Evolutionary conservation across 495 filamentous ascomycete genomes (phyloP).

Genomic region (Xylaria acuta): DNA sequence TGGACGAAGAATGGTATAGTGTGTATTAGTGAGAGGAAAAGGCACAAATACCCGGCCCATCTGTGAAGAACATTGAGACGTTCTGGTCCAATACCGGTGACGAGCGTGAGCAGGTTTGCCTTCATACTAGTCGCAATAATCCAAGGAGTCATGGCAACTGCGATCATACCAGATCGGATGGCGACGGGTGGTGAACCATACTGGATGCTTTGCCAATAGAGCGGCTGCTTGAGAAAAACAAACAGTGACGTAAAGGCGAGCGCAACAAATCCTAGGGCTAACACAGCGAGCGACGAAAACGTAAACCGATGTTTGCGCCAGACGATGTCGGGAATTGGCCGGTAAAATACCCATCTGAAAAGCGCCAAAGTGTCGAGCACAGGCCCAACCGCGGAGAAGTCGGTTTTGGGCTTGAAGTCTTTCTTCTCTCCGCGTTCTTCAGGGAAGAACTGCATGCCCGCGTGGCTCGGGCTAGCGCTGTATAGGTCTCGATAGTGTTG

Average conservation of each 20-base stretch:
- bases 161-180: conserved; percentile 90
- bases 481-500: conserved; percentile 61
- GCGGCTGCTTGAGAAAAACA: conserved; percentile 80
- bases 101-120: conserved; percentile 80
- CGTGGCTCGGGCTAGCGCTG: conserved; percentile 63
- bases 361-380: conserved; percentile 78
- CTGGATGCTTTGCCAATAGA: conserved; percentile 81
- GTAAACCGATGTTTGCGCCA: conserved; percentile 68
- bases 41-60: conserved; percentile 87
- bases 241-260: conserved; percentile 78
- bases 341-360: conserved; percentile 85
- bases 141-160: conserved; percentile 93
- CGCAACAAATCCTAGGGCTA: conserved; percentile 67
- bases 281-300: conserved; percentile 77
- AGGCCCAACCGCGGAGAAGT: conserved; percentile 70
- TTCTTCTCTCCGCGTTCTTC: conserved; percentile 59
- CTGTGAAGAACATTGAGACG: conserved; percentile 91
- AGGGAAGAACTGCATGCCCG: conserved; percentile 76
- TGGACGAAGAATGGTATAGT: conserved; percentile 89
- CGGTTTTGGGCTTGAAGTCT: conserved; percentile 65
- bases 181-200: conserved; percentile 90
- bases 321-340: conserved; percentile 72
- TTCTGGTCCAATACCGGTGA: conserved; percentile 93
- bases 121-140: conserved; percentile 90
- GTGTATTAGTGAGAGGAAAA: conserved; percentile 83